A percentile compares a stretch with the other conserved stretches of the same genome.
phyloP scores from a whole-genome alignment of 2,329 filamentous ascomycete species.

The Aspergillus sp. region DNA sequence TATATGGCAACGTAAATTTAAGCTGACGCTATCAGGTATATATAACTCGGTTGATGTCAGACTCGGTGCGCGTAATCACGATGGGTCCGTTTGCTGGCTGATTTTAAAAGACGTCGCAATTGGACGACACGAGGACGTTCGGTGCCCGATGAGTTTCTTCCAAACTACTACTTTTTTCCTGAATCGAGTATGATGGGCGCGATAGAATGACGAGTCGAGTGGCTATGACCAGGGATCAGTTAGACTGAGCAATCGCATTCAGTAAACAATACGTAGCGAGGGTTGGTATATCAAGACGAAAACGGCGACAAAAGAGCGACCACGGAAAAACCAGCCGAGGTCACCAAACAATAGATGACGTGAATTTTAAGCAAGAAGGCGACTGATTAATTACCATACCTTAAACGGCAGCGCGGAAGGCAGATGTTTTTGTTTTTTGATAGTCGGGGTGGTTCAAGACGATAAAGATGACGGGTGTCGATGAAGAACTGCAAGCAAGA shows the following conservation, averaged over 20 bases:
- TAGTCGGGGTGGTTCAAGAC: neutral
- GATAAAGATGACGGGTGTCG: neutral
- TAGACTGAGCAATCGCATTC: conserved; percentile 3
- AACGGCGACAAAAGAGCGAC: conserved; percentile 11
- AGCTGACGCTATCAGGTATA: conserved; percentile 7
- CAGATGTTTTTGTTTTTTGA: neutral
- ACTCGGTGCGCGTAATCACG: conserved; percentile 1
- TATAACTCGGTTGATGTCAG: conserved; percentile 1
- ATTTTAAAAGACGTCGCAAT: neutral
- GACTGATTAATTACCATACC: conserved; percentile 9
- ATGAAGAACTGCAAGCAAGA: conserved; percentile 2
- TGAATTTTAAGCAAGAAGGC: neutral
- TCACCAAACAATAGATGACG: neutral
- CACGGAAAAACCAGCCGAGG: neutral
- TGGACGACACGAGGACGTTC: conserved; percentile 1
- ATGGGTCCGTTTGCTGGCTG: neutral
- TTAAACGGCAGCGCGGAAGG: neutral
- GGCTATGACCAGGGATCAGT: conserved; percentile 11
- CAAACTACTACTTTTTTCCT: neutral
- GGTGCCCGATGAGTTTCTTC: conserved; percentile 1
- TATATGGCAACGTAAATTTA: conserved; percentile 26
- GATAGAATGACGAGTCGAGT: conserved; percentile 1
- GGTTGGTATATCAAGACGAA: conserved; percentile 12
- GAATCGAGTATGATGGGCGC: neutral
- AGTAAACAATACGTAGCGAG: conserved; percentile 9